Evolutionary conservation across 1,284 basidiomycete species (phyloP).

Genomic region (Volvariella surrecta): DNA sequence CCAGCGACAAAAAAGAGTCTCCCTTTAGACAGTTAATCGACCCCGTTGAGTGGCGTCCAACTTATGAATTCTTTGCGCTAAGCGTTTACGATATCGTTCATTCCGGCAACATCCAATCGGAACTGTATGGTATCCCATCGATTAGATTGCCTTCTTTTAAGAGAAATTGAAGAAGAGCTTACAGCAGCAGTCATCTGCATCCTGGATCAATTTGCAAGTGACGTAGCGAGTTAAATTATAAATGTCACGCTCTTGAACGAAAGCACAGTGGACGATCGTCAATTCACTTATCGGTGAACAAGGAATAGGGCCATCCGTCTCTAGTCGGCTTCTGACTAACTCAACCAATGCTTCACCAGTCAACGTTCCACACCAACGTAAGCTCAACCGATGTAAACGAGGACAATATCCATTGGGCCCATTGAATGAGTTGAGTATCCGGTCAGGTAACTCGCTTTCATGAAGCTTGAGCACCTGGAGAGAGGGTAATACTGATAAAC

Average conservation of each 20-base stretch:
- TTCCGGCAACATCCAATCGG: conserved; percentile 45
- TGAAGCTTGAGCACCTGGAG: conserved; percentile 47
- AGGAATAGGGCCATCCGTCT: conserved; percentile 1
- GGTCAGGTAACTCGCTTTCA: conserved; percentile 50
- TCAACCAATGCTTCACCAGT: conserved; percentile 41
- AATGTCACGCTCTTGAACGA: conserved; percentile 48
- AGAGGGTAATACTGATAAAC: conserved; percentile 28
- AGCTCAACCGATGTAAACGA: conserved; percentile 37
- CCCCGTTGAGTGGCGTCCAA: too few relatives aligned
- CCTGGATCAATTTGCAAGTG: conserved; percentile 39
- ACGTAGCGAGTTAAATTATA: conserved; percentile 39
- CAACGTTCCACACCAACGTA: conserved; percentile 55
- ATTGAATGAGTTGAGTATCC: conserved; percentile 31
- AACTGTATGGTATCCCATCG: conserved; percentile 25
- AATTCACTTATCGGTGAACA: conserved; percentile 29
- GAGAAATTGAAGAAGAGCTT: conserved; percentile 17
- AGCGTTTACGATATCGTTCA: conserved; percentile 35
- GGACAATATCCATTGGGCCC: conserved; percentile 39
- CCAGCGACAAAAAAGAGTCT: too few relatives aligned
- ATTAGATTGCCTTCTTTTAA: not conserved
- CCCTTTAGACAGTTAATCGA: too few relatives aligned
- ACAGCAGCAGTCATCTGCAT: conserved; percentile 47
- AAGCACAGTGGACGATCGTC: conserved; percentile 51
- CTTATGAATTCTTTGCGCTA: too few relatives aligned
- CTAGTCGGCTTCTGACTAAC: conserved; percentile 33